Conservation (phyloP, 2,329 filamentous ascomycete species). For the Cladosporium sphaerospermum region DNA sequence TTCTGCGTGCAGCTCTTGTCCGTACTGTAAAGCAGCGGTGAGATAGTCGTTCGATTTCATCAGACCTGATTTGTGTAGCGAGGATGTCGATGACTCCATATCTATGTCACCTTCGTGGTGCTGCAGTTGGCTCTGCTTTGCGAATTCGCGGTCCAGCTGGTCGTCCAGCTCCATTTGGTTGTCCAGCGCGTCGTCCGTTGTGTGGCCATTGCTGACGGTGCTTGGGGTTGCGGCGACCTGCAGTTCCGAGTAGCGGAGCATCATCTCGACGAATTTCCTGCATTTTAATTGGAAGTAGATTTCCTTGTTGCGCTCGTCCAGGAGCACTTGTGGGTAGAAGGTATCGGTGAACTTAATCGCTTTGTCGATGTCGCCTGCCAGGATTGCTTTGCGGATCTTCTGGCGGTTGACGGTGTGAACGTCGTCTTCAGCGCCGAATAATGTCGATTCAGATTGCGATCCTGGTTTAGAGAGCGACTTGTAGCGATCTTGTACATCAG, state of each 20-base stretch:
- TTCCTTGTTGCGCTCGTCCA: conserved; percentile 60
- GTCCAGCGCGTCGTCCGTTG: conserved; percentile 34
- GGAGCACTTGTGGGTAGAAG: conserved; percentile 75
- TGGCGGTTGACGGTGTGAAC: conserved; percentile 77
- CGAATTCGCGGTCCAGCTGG: conserved; percentile 35
- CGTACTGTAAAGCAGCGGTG: conserved; percentile 68
- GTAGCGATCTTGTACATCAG: conserved; percentile 56
- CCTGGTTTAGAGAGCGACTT: not conserved
- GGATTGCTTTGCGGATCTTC: conserved; percentile 76
- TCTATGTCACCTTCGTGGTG: conserved; percentile 19
- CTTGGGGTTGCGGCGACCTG: conserved; percentile 34
- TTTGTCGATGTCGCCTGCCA: conserved; percentile 86
- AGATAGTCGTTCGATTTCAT: conserved; percentile 49
- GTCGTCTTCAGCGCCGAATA: conserved; percentile 50
- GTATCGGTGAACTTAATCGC: conserved; percentile 74
- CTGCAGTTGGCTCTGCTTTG: conserved; percentile 10
- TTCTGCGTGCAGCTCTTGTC: conserved; percentile 68
- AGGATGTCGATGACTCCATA: conserved; percentile 29
- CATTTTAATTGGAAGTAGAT: conserved; percentile 85
- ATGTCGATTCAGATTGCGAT: conserved; percentile 34
- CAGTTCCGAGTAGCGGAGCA: conserved; percentile 65
- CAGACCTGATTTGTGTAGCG: not conserved
- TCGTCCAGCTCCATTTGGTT: conserved; percentile 54
- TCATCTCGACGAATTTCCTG: conserved; percentile 93
- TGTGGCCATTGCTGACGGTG: conserved; percentile 24